A percentile compares a stretch with the other conserved stretches of the same genome.
phyloP scores from a whole-genome alignment of 2,329 filamentous ascomycete species.

The Cordyceps fumosorosea region DNA sequence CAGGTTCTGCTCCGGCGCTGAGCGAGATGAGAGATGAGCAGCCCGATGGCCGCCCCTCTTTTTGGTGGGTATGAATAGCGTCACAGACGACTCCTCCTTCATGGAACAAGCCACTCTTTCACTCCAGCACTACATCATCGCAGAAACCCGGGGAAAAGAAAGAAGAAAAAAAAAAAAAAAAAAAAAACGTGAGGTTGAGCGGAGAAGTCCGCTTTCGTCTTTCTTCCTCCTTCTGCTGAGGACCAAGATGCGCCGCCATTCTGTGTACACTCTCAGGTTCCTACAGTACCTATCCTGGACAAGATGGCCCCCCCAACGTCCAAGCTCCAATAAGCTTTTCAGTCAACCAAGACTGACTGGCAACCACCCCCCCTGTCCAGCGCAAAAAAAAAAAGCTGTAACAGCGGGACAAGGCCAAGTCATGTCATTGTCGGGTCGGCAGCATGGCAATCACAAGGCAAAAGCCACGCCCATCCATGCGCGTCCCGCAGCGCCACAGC shows the following conservation, averaged over 20 bases:
- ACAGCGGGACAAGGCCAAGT: not conserved
- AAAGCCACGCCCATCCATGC: not conserved
- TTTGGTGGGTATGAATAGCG: too few species aligned
- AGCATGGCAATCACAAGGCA: not conserved
- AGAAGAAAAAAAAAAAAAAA: too few species aligned
- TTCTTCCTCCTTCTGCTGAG: not conserved
- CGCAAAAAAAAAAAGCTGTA: not conserved
- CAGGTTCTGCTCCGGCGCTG: too few species aligned
- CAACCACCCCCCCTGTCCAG: not conserved
- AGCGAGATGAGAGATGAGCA: too few species aligned
- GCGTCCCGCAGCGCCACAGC: not conserved
- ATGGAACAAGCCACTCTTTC: too few species aligned
- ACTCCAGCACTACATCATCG: too few species aligned
- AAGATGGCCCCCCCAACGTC: not conserved
- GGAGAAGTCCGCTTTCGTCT: too few species aligned
- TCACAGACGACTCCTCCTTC: too few species aligned
- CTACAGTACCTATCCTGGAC: not conserved
- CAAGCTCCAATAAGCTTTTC: not conserved
- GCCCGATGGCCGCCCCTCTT: too few species aligned
- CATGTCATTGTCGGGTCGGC: not conserved
- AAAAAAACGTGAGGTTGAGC: too few species aligned
- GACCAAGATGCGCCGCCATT: not conserved
- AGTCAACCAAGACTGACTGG: not conserved
- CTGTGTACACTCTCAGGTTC: not conserved
- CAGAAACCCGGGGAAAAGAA: not conserved